phyloP scores from a whole-genome alignment of 805 yeast genomes.

The Trichomonascus vanleenenianus region DNA sequence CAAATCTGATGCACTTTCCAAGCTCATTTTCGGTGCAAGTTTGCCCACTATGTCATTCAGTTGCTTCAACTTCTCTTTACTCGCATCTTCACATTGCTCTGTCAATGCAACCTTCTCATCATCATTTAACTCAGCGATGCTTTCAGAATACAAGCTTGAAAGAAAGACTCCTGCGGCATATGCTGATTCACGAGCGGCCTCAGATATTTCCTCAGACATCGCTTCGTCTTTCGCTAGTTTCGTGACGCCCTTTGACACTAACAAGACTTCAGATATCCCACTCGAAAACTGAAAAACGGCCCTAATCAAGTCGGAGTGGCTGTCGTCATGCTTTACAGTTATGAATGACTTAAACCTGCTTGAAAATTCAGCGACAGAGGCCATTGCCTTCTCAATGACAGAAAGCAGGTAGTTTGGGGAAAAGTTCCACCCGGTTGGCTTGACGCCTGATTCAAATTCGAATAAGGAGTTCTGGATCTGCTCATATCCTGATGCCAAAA shows the following conservation, averaged over 20 bases:
- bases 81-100: conserved; percentile 63
- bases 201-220: conserved; percentile 45
- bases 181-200: conserved; percentile 48
- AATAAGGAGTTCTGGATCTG: conserved; percentile 64
- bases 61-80: conserved; percentile 62
- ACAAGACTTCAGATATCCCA: conserved; percentile 52
- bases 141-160: conserved; percentile 46
- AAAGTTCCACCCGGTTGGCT: conserved; percentile 71
- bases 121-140: conserved; percentile 38
- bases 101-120: conserved; percentile 69
- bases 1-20: conserved; percentile 37
- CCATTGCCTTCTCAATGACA: conserved; percentile 60
- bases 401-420: conserved; percentile 64
- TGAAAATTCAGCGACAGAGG: conserved; percentile 72
- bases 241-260: conserved; percentile 62
- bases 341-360: conserved; percentile 64
- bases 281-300: conserved; percentile 57
- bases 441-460: conserved; percentile 70
- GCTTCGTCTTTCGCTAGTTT: conserved; percentile 43
- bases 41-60: conserved; percentile 49
- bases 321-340: conserved; percentile 61
- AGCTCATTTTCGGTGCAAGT: conserved; percentile 37
- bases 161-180: conserved; percentile 55
- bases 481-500: conserved; percentile 58
- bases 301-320: conserved; percentile 46